Evolutionary conservation across 2,329 filamentous ascomycete genomes (phyloP), one percentile per base, ranked within the genome.

Genomic region (Hypoxylon sp.): DNA sequence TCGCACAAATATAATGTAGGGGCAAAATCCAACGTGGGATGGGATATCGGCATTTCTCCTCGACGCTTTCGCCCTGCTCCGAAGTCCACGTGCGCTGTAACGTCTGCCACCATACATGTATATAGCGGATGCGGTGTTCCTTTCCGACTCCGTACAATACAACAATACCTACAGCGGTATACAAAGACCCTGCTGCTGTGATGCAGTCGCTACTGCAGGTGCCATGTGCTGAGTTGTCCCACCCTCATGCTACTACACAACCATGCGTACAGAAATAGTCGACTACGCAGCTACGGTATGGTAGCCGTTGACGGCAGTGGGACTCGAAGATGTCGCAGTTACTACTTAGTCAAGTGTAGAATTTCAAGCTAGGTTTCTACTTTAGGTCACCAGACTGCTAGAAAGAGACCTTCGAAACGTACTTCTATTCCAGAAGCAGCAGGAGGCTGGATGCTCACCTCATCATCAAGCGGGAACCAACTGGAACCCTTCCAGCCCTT

Each of bases 221-320:
- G 69, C 69, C 69, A 71, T 71, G 69, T 70, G 69, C 60, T 67
- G 60, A 65, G 67, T 65, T 71, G 63, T 70, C 69, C 69, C 69
- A 69, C 69, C 61, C 47, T 53, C 51, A 68, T 63, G 46, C 53
- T 63, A 70, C 65, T 53, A 63, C 44, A 59, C 55, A 50, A 48
- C 44, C 60, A 57, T 55, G 19, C 46, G 60, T 56, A 58, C 57
- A 56, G 54, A 50, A 59, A 62, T 60, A 54, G 24, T 54, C 46
- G 59, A 53, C 39, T 56, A 50, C 31, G 42, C 46, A 55, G 50
- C 39, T 56, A 50, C 24, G 42, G 58, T 52, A 50, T 24, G 42
- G 58, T 52, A 50, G 47, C 37, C 48, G 39, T 65, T 51, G 46
- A 62, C 57, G 56, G 48, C 53, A 42, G 57, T 48, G 39, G 56